Percentiles rank a stretch among this genome's conserved stretches.
phyloP scores from a whole-genome alignment of 169 alveolate species.

The Eimeria necatrix region DNA sequence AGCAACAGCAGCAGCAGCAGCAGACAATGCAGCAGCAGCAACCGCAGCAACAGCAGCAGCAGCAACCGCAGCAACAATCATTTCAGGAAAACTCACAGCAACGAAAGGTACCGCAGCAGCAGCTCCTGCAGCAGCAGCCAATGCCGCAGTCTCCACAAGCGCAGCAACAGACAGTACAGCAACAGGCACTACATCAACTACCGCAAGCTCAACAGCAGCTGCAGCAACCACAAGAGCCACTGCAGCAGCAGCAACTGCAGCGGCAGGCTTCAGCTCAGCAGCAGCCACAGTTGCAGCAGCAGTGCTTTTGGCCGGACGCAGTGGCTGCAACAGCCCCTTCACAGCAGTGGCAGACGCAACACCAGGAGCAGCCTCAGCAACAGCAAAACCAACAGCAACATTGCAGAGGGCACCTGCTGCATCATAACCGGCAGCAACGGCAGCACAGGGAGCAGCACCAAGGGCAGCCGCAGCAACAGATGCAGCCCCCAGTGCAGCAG shows the following conservation, averaged over 20 bases:
- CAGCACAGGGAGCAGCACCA: not conserved
- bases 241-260: not conserved
- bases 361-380: constrained; percentile 15
- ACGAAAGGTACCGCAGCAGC: not conserved
- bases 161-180: constrained; percentile 7
- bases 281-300: not conserved
- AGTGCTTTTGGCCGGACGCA: not conserved
- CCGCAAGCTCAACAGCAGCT: not conserved
- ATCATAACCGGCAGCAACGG: not conserved
- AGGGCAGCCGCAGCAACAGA: not conserved
- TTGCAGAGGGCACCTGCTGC: not conserved
- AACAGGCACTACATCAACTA: not conserved
- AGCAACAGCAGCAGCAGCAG: too few species aligned
- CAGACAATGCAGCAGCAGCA: too few species aligned
- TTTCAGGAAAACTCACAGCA: not conserved
- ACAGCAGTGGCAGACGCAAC: not conserved
- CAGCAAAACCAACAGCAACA: not conserved
- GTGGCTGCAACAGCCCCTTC: not conserved
- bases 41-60: not conserved
- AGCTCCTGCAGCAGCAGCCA: not conserved
- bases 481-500: not conserved
- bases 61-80: not conserved
- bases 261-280: not conserved
- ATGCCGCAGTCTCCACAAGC: not conserved
- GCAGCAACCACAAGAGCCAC: not conserved